Percentiles rank a stretch among this genome's conserved stretches.
Evolutionary conservation across 192 early-diverging fungal species (phyloP).

Genomic region (Phycomyces blakesleeanus): DNA sequence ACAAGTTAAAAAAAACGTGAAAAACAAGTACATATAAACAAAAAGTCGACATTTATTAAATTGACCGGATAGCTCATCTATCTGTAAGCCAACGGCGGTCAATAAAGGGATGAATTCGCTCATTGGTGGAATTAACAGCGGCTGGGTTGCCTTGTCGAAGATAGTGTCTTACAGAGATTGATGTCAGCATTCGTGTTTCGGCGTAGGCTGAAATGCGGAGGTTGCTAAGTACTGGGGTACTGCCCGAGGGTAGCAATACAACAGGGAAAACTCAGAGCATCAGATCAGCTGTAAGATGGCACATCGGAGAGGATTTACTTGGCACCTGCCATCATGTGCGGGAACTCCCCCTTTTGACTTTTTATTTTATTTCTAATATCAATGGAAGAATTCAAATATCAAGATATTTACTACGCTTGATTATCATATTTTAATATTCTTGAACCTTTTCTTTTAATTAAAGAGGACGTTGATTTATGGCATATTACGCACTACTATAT

Average conservation of each 20-base stretch:
- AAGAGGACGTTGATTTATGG: too few species aligned
- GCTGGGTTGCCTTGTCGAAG: conserved; percentile 29
- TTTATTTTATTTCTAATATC: conserved; percentile 1
- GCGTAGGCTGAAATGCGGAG: conserved; percentile 30
- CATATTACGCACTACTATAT: too few species aligned
- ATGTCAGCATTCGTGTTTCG: conserved; percentile 37
- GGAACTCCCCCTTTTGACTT: conserved; percentile 31
- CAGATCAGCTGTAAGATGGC: conserved; percentile 39
- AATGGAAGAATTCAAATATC: too few species aligned
- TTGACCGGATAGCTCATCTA: neutral
- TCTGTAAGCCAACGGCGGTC: conserved; percentile 16
- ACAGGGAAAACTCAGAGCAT: conserved; percentile 46
- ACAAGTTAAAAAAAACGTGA: neutral
- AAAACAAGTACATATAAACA: neutral
- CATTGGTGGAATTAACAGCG: conserved; percentile 23
- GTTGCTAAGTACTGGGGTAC: conserved; percentile 37
- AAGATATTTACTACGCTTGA: too few species aligned
- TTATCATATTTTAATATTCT: too few species aligned
- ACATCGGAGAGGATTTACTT: conserved; percentile 33
- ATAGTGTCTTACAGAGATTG: conserved; percentile 40
- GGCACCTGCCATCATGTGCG: conserved; percentile 19
- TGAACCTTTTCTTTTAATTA: too few species aligned
- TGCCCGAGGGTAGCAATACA: conserved; percentile 46
- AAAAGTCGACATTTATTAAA: neutral
- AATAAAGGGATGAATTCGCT: conserved; percentile 31